A percentile compares a stretch with the other conserved stretches of the same genome.
phyloP scores from a whole-genome alignment of 805 yeast genomes.

The Candida suzukii region DNA sequence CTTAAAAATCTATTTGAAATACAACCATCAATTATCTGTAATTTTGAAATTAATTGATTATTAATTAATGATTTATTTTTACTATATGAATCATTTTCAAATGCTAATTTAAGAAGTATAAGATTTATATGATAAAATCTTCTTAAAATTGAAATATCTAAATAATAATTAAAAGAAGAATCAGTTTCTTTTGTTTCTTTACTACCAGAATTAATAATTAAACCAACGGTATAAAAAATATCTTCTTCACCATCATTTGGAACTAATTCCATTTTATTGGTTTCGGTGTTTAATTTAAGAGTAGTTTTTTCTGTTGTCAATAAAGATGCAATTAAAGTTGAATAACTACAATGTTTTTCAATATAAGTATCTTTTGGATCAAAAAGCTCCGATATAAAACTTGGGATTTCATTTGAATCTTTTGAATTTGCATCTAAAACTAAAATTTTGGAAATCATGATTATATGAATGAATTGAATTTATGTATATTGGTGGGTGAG shows the following conservation, averaged over 20 bases:
- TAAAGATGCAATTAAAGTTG: slow-evolving; percentile 7
- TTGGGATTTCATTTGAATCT: slow-evolving; percentile 2
- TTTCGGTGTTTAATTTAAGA: slow-evolving; percentile 2
- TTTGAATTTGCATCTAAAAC: background rate
- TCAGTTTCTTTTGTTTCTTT: slow-evolving; percentile 1
- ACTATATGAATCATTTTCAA: background rate
- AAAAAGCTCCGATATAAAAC: slow-evolving; percentile 5
- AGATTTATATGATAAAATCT: slow-evolving; percentile 24
- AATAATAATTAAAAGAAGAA: background rate
- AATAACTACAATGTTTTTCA: slow-evolving; percentile 4
- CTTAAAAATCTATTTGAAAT: slow-evolving; percentile 24
- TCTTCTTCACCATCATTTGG: slow-evolving; percentile 12
- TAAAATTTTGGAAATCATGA: background rate
- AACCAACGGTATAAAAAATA: slow-evolving; percentile 14
- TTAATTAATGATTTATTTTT: background rate
- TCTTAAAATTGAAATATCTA: slow-evolving; percentile 2
- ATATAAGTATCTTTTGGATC: slow-evolving; percentile 4
- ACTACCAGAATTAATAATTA: slow-evolving; percentile 12
- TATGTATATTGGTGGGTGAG: too few species aligned
- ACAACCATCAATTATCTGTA: slow-evolving; percentile 3
- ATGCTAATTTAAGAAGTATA: background rate
- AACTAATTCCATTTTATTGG: background rate
- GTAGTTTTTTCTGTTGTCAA: slow-evolving; percentile 9
- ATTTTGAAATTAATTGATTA: slow-evolving; percentile 4
- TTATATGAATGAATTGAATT: too few species aligned